Conservation (phyloP, 805 yeast species). For the Clavispora phyllophila region DNA sequence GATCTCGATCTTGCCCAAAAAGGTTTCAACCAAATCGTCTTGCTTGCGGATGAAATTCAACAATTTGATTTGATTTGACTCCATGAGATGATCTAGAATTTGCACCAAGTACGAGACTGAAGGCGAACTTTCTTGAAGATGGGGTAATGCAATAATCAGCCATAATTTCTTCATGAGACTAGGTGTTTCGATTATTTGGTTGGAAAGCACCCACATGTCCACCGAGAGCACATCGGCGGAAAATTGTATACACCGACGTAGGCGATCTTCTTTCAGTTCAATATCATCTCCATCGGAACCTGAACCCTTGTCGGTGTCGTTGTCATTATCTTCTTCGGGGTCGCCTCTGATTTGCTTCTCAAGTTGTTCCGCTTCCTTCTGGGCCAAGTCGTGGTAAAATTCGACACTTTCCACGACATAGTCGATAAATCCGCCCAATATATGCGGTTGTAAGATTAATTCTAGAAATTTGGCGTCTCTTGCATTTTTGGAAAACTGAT, state of each 20-base stretch:
- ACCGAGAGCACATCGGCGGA: conserved; percentile 37
- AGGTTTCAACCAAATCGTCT: conserved; percentile 67
- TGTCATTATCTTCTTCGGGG: not conserved
- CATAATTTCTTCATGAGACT: conserved; percentile 36
- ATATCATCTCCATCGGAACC: not conserved
- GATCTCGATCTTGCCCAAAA: conserved; percentile 81
- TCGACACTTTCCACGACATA: conserved; percentile 53
- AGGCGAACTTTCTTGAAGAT: conserved; percentile 34
- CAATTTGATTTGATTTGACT: conserved; percentile 54
- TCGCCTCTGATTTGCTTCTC: not conserved
- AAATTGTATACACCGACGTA: conserved; percentile 34
- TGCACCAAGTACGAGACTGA: conserved; percentile 44
- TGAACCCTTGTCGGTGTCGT: conserved; percentile 1
- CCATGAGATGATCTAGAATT: conserved; percentile 81
- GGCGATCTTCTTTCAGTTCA: conserved; percentile 29
- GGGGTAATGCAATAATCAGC: conserved; percentile 30
- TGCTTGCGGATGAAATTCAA: conserved; percentile 64
- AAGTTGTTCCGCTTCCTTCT: conserved; percentile 14
- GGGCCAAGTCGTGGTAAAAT: conserved; percentile 30
- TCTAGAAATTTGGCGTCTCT: conserved; percentile 59
- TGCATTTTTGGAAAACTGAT: conserved; percentile 25
- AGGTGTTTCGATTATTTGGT: conserved; percentile 39
- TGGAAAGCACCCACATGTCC: conserved; percentile 40
- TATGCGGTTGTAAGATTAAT: conserved; percentile 72
- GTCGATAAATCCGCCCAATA: conserved; percentile 62